Evolutionary conservation across 495 filamentous ascomycete species (phyloP).

Genomic region (Xylaria cubensis): DNA sequence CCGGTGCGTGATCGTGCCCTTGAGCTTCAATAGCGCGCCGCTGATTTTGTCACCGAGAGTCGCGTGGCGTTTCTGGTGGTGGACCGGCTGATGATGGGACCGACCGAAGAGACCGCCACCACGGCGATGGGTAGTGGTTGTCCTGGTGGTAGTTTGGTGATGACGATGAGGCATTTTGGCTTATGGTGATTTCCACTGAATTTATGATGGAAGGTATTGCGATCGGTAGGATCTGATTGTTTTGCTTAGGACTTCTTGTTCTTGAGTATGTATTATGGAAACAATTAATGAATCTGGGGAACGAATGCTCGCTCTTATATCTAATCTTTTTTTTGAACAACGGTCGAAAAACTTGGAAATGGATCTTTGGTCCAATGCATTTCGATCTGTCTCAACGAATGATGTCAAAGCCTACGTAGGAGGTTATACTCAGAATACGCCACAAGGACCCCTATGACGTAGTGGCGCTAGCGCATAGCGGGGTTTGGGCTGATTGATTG

Average conservation of each 20-base stretch:
- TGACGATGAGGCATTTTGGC: constrained; percentile 1
- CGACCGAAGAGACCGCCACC: constrained; percentile 25
- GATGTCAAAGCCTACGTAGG: constrained; percentile 21
- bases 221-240: neutral
- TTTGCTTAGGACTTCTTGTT: neutral
- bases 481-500: neutral
- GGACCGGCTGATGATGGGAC: constrained; percentile 37
- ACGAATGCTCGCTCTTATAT: constrained; percentile 6
- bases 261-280: neutral
- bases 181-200: neutral
- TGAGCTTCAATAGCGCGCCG: constrained; percentile 70
- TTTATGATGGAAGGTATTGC: neutral
- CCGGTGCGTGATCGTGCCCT: constrained; percentile 65
- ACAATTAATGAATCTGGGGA: neutral
- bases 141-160: constrained; percentile 32
- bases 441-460: constrained; percentile 29
- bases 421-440: neutral
- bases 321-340: neutral
- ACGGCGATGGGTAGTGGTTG: constrained; percentile 33
- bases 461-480: neutral
- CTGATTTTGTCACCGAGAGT: constrained; percentile 72
- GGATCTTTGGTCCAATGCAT: neutral
- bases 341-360: constrained; percentile 15
- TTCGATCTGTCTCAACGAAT: neutral
- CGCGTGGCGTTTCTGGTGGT: constrained; percentile 64